These are phyloP conservation scores for Camellia sinensis DNA, from an alignment of 148 eudicot species.

Conservation along the genomic window DNA sequence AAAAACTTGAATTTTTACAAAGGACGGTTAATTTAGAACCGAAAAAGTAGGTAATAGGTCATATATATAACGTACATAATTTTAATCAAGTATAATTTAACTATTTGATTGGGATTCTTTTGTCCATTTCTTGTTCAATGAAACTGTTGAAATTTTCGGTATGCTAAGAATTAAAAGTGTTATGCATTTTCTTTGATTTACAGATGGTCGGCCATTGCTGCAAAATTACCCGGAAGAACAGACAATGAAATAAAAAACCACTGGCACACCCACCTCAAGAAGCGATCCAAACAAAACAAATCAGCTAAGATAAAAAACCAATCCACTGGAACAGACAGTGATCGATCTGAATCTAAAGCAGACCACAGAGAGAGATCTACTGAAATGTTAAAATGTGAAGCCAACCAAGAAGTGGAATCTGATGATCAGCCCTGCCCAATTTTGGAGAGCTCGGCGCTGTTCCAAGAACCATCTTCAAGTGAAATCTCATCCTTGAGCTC, in stretches of 20 bases:
- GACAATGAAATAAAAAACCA: slow-evolving; percentile 37
- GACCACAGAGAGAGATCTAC: neutral
- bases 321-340: no score
- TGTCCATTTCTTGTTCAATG: no score
- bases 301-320: no score
- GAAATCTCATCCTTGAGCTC: neutral
- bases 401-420: neutral
- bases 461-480: neutral
- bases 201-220: slow-evolving; percentile 39
- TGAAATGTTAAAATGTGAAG: neutral
- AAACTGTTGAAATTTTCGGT: no score
- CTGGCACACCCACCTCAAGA: slow-evolving; percentile 33
- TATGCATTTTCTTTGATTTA: neutral
- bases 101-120: no score
- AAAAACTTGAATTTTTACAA: no score
- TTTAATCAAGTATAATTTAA: no score
- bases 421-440: neutral
- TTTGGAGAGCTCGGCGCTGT: neutral
- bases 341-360: neutral
- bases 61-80: no score
- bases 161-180: no score
- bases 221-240: slow-evolving; percentile 30
- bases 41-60: no score
- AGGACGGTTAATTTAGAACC: no score
- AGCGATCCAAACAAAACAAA: neutral